phyloP scores from a whole-genome alignment of 345 rosid species.

The Melaleuca alternifolia region DNA sequence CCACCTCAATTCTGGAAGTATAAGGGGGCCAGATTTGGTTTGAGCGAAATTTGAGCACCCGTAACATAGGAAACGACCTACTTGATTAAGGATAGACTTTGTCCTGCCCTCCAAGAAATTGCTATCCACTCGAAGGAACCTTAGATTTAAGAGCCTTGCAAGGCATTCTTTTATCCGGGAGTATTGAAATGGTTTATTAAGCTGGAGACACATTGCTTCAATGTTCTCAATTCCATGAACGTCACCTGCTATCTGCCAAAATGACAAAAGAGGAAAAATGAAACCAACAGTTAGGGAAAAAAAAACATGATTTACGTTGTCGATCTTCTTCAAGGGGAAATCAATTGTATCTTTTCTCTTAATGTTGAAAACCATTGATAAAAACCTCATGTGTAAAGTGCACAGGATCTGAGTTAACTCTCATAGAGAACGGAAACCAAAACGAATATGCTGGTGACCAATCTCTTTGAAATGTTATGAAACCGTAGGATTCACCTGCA shows the following conservation, averaged over 20 bases:
- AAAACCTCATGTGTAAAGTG: neutral
- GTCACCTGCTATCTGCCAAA: neutral
- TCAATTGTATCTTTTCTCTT: neutral
- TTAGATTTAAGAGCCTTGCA: neutral
- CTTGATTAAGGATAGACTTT: neutral
- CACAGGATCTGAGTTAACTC: neutral
- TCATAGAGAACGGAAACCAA: neutral
- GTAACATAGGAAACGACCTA: too few relatives aligned
- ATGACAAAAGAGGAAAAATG: neutral
- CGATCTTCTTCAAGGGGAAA: neutral
- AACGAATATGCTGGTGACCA: neutral
- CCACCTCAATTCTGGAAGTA: too few relatives aligned
- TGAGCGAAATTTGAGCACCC: too few relatives aligned
- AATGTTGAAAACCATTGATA: neutral
- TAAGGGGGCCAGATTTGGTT: too few relatives aligned
- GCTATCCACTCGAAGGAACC: neutral
- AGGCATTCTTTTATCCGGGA: neutral
- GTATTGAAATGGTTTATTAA: neutral
- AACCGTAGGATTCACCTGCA: neutral
- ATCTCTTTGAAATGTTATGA: neutral
- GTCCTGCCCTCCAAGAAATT: neutral
- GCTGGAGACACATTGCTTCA: neutral
- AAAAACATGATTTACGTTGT: accelerated
- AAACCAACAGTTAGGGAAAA: neutral
- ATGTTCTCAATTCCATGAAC: too few relatives aligned